Conservation (phyloP, 2,329 filamentous ascomycete species). For the Pseudogymnoascus sp. region DNA sequence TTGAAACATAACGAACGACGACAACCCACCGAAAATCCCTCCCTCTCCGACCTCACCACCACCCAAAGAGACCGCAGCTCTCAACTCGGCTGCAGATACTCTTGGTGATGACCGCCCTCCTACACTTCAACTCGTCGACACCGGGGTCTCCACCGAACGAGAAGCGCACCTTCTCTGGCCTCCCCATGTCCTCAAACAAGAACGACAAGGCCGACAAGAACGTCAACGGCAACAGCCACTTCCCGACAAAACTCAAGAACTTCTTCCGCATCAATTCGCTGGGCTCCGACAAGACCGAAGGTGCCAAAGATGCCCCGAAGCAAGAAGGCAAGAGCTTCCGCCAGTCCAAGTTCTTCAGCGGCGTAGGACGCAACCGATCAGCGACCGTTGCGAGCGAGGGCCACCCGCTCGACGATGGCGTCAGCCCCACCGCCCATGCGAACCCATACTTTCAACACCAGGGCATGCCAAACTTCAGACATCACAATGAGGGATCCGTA, state of each 20-base stretch:
- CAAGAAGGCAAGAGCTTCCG: conserved; percentile 48
- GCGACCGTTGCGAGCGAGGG: conserved; percentile 89
- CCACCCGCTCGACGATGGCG: conserved; percentile 75
- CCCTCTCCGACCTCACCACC: neutral
- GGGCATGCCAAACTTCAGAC: conserved; percentile 82
- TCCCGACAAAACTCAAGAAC: conserved; percentile 60
- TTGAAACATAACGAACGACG: neutral
- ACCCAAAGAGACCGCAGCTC: neutral
- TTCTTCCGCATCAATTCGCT: conserved; percentile 60
- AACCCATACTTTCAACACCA: conserved; percentile 98
- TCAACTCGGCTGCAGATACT: neutral
- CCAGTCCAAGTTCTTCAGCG: conserved; percentile 81
- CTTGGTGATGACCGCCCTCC: conserved; percentile 5
- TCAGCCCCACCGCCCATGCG: conserved; percentile 86
- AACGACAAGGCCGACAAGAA: conserved; percentile 38
- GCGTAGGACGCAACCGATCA: conserved; percentile 79
- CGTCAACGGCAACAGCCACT: conserved; percentile 46
- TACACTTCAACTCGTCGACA: conserved; percentile 1
- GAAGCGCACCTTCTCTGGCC: conserved; percentile 26
- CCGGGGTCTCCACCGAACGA: conserved; percentile 19
- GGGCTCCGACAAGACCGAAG: conserved; percentile 29
- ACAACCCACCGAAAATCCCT: neutral
- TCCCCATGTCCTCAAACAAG: conserved; percentile 23
- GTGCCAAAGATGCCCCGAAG: conserved; percentile 26
- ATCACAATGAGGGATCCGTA: conserved; percentile 90